phyloP scores from a whole-genome alignment of 176 grass and related monocot species.

The barley (Hordeum vulgare) region MorexV3_pseudomolecules_assembly NC_058520.1:588031098-588031597 shows the following conservation, averaged over 20 bases:
- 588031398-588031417: background rate
- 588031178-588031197: background rate
- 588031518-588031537: background rate
- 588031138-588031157: no score
- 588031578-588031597: background rate
- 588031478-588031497: background rate
- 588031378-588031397: background rate
- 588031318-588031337: background rate
- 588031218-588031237: background rate
- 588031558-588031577: slow-evolving; percentile 1
- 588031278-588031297: background rate
- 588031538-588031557: background rate
- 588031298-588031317: background rate
- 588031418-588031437: background rate
- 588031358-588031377: background rate
- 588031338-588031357: background rate
- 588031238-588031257: background rate
- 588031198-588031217: background rate
- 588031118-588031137: no score
- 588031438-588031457: background rate
- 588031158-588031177: background rate
- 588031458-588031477: background rate
- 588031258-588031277: background rate
- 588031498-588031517: background rate
- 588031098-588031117: no score